Evolutionary conservation across 805 yeast species (phyloP).

Genomic region (Lipomyces yamanashiensis): DNA sequence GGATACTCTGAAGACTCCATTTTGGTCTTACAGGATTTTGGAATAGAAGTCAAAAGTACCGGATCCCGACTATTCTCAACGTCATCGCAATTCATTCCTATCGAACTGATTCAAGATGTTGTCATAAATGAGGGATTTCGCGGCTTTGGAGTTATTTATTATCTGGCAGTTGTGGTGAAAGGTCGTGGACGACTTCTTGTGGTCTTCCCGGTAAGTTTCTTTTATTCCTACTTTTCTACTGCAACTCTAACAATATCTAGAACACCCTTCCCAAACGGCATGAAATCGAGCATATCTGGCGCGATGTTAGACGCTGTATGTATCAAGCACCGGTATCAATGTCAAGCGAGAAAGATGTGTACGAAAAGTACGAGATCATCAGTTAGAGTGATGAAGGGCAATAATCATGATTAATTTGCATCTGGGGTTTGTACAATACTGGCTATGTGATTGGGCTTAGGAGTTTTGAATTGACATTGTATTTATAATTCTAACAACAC

Average conservation of each 20-base stretch:
- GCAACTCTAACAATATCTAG: neutral
- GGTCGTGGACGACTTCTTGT: conserved; percentile 32
- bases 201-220: conserved; percentile 34
- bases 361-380: neutral
- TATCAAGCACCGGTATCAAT: conserved; percentile 19
- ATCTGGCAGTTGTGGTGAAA: conserved; percentile 53
- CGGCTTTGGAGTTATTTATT: conserved; percentile 56
- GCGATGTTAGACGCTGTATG: conserved; percentile 27
- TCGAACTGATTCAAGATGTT: conserved; percentile 53
- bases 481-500: neutral
- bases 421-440: neutral
- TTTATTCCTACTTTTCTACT: neutral
- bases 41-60: conserved; percentile 49
- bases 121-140: conserved; percentile 59
- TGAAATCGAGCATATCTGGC: conserved; percentile 32
- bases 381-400: neutral
- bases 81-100: conserved; percentile 48
- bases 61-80: conserved; percentile 39
- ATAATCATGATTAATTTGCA: neutral
- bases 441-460: neutral
- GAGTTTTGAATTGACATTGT: neutral
- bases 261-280: conserved; percentile 24
- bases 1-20: conserved; percentile 38
- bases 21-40: conserved; percentile 42
- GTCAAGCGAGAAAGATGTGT: conserved; percentile 3